phyloP scores from a whole-genome alignment of 2,329 filamentous ascomycete species.

The Ilyonectria sp. region DNA sequence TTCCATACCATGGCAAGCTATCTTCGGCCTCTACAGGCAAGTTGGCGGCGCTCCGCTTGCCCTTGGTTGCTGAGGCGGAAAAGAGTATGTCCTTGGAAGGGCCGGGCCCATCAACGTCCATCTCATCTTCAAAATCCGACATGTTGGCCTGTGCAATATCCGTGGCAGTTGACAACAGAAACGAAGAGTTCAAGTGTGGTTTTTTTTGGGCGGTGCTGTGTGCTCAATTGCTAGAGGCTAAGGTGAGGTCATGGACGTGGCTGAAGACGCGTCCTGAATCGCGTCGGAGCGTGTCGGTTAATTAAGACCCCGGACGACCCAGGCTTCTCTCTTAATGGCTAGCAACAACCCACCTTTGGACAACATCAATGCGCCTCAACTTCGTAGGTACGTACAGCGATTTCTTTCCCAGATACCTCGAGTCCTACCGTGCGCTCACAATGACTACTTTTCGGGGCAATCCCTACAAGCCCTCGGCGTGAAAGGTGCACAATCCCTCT shows the following conservation, averaged over 20 bases:
- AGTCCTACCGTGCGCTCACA: no score
- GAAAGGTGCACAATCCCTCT: no score
- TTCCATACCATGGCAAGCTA: slow-evolving; percentile 85
- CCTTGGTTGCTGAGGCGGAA: slow-evolving; percentile 84
- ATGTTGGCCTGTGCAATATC: slow-evolving; percentile 54
- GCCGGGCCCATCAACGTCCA: slow-evolving; percentile 70
- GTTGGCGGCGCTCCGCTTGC: slow-evolving; percentile 93
- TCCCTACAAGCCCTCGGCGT: no score
- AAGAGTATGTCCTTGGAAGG: slow-evolving; percentile 72
- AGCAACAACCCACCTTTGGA: neutral
- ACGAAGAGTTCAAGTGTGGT: neutral
- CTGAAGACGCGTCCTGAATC: slow-evolving; percentile 51
- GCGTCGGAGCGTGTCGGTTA: slow-evolving; percentile 50
- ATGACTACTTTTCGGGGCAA: no score
- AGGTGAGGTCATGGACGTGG: slow-evolving; percentile 47
- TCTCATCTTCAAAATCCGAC: slow-evolving; percentile 74
- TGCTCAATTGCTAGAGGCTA: slow-evolving; percentile 27
- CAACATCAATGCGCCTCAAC: neutral
- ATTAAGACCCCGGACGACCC: slow-evolving; percentile 45
- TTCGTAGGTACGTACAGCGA: no score
- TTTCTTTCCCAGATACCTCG: neutral
- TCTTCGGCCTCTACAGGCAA: slow-evolving; percentile 95
- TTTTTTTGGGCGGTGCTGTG: slow-evolving; percentile 14
- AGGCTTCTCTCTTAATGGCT: no score
- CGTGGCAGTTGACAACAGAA: neutral